phyloP scores from a whole-genome alignment of 148 eudicot genomes.

The Diospyros lotus region DNA sequence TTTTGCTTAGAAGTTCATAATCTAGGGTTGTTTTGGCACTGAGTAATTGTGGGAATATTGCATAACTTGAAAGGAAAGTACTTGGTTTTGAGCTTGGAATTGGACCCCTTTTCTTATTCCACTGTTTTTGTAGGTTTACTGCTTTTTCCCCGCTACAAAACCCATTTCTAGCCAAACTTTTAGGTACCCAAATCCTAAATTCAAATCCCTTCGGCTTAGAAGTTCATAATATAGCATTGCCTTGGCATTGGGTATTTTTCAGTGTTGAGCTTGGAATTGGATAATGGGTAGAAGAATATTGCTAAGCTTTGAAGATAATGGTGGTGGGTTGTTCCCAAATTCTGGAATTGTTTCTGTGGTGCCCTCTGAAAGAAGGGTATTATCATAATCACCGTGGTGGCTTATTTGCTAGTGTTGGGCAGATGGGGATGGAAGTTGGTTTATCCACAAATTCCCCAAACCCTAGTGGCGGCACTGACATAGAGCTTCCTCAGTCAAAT shows the following conservation, averaged over 20 bases:
- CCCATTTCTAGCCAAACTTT: neutral
- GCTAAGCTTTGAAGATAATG: constrained; percentile 13
- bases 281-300: constrained; percentile 29
- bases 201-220: neutral
- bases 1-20: neutral
- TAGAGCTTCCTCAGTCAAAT: constrained; percentile 17
- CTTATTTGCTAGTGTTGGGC: constrained; percentile 39
- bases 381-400: constrained; percentile 17
- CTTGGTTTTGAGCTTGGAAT: no score
- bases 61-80: neutral
- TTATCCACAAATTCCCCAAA: constrained; percentile 22
- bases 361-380: constrained; percentile 23
- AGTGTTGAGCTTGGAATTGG: constrained; percentile 8
- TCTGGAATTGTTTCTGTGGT: constrained; percentile 40
- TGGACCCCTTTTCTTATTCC: neutral
- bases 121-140: neutral
- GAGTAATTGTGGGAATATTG: neutral
- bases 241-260: neutral
- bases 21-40: neutral
- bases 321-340: constrained; percentile 28
- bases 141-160: neutral
- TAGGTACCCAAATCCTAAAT: constrained; percentile 10
- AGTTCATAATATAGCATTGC: neutral
- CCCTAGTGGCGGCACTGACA: constrained; percentile 12
- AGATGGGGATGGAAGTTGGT: constrained; percentile 36